These are phyloP conservation scores for Trametes punicea DNA, from an alignment of 768 basidiomycete species.

Conservation along the genomic window DNA sequence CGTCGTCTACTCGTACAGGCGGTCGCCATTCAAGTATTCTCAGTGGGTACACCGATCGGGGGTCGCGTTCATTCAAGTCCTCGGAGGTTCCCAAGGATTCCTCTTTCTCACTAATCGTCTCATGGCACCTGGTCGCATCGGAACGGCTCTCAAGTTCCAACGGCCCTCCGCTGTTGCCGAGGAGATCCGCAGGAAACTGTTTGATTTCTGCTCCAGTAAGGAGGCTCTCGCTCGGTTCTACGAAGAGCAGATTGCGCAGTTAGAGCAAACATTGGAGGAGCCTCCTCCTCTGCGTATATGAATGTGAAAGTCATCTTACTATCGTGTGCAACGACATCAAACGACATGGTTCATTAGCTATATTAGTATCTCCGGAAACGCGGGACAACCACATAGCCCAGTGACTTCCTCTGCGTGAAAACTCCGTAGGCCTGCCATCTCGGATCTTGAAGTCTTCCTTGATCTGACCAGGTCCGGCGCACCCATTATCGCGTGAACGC, in stretches of 20 bases:
- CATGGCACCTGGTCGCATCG: slow-evolving; percentile 68
- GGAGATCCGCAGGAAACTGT: slow-evolving; percentile 55
- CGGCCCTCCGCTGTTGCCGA: slow-evolving; percentile 59
- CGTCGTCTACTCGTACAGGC: slow-evolving; percentile 87
- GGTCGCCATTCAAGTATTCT: slow-evolving; percentile 70
- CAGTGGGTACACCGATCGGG: slow-evolving; percentile 93
- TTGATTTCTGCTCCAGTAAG: slow-evolving; percentile 62
- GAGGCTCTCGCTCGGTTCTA: slow-evolving; percentile 61
- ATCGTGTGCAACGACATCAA: neutral
- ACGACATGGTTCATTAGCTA: neutral
- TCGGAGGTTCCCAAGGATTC: slow-evolving; percentile 77
- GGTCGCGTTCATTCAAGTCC: slow-evolving; percentile 84
- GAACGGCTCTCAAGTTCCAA: slow-evolving; percentile 48
- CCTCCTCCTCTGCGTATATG: slow-evolving; percentile 51
- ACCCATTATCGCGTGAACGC: no score
- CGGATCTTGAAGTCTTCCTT: neutral
- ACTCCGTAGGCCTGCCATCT: neutral
- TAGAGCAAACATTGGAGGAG: slow-evolving; percentile 47
- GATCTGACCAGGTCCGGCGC: neutral
- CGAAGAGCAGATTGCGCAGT: slow-evolving; percentile 58
- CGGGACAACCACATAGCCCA: neutral
- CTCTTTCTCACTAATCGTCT: slow-evolving; percentile 87
- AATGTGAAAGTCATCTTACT: slow-evolving; percentile 19
- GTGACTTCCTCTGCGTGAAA: neutral
- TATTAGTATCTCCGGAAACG: neutral